Conservation (phyloP, 23 red algal species). For the Pyropia haitanensis region DNA sequence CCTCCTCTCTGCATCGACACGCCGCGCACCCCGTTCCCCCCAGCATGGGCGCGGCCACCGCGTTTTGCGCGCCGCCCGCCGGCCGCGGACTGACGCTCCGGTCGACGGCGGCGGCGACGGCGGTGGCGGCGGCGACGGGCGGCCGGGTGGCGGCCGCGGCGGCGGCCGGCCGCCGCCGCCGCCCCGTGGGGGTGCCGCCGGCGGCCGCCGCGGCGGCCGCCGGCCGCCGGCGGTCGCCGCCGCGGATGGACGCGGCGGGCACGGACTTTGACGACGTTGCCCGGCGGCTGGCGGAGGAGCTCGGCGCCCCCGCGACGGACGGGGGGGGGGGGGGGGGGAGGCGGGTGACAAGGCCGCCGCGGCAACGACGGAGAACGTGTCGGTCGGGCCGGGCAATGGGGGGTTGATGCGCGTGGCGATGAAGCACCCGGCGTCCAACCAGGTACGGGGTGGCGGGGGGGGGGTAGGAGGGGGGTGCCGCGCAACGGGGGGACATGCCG, state of each 20-base stretch:
- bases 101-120: too few relatives aligned
- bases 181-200: too few relatives aligned
- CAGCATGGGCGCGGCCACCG: too few relatives aligned
- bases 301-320: constrained; percentile 12
- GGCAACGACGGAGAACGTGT: constrained; percentile 25
- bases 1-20: not conserved
- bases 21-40: not conserved
- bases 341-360: constrained; percentile 13
- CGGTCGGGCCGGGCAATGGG: constrained; percentile 34
- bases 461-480: too few relatives aligned
- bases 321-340: constrained; percentile 4
- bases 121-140: too few relatives aligned
- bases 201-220: too few relatives aligned
- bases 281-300: constrained; percentile 34
- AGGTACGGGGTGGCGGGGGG: not conserved
- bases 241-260: constrained; percentile 3
- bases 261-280: constrained; percentile 60
- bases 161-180: too few relatives aligned
- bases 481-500: too few relatives aligned
- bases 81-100: too few relatives aligned
- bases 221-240: not conserved
- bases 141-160: too few relatives aligned
- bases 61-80: too few relatives aligned
- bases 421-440: constrained; percentile 31
- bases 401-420: constrained; percentile 38